Base-by-base conservation (phyloP, 108 stramenopile genomes). In the Craspedostauros australis region DNA sequence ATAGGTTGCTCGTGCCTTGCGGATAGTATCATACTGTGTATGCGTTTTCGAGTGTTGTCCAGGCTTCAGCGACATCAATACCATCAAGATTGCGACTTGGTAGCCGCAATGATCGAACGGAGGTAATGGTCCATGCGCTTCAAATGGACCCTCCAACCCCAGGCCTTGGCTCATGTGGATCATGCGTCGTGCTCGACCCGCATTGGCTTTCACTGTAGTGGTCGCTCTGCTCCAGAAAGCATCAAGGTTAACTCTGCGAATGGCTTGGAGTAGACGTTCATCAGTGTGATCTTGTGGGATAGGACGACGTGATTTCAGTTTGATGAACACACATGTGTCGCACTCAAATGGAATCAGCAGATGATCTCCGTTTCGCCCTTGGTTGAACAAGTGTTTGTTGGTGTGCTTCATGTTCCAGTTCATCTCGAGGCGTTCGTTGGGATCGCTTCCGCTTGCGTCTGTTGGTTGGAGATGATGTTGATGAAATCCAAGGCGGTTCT, bases 21-120 rank as follows among this genome's bases (percentile, higher is more conserved):
- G 24, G n/a, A 52, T 52, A 7, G 50, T 29, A 52, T 52, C 50
- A 6, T n/a, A 52, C 37, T 52, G 50, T 14, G 15, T 11, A n/a
- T 52, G 33, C 6, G 4, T 37, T 16, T 25, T n/a, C n/a, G 33
- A 14, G 15, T 36, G 20, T 52, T n/a, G 12, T 38, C 50, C 50
- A 5, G 18, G 15, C 37, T 5, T 5, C 33, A 37, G 50, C 29
- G 50, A 52, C 15, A 19, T 19, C 5, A 5, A 12, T 3, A 52
- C 5, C 27, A 52, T 52, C n/a, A 37, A 36, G 5, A 38, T 16
- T 19, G 50, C 50, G 7, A 8, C 14, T 37, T 36, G 33, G n/a
- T 29, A 37, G 14, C 50, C 50, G 15, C 15, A 25, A n/a, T 52
- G 31, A 19, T 52, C 33, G 8, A 5, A 29, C 6, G 11, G 7